phyloP scores from a whole-genome alignment of 768 basidiomycete genomes.

The Suillus brevipes region DNA sequence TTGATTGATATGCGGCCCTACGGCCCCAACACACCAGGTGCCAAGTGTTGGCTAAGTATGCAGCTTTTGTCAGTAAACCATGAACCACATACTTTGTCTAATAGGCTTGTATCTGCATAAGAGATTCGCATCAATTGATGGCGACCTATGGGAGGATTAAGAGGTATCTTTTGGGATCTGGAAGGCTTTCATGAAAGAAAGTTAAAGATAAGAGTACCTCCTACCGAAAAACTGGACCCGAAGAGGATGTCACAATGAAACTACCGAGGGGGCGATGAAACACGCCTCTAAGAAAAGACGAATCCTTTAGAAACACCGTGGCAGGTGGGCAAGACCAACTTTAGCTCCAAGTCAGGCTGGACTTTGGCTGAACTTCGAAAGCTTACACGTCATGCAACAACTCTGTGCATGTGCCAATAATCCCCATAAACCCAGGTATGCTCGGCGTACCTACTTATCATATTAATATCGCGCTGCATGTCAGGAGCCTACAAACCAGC shows the following conservation, averaged over 20 bases:
- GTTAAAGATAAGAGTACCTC: not conserved
- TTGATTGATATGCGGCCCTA: not conserved
- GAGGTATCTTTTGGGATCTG: not conserved
- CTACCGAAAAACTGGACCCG: not conserved
- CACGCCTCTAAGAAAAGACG: not conserved
- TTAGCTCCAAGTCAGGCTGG: too few relatives aligned
- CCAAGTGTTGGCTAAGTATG: not conserved
- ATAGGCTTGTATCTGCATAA: not conserved
- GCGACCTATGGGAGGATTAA: not conserved
- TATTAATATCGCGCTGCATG: too few relatives aligned
- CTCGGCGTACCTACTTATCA: too few relatives aligned
- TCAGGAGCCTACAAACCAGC: too few relatives aligned
- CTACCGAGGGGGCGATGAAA: conserved; percentile 1
- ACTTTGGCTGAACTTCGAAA: not conserved
- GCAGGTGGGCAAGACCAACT: not conserved
- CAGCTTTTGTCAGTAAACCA: not conserved
- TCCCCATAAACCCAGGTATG: not conserved
- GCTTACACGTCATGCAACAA: too few relatives aligned
- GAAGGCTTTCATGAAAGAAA: not conserved
- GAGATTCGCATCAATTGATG: not conserved
- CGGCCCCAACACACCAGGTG: too few relatives aligned
- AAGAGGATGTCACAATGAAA: not conserved
- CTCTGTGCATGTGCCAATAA: not conserved
- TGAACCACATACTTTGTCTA: not conserved
- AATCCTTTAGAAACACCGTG: not conserved